Percentiles rank a stretch among this genome's conserved stretches.
Conservation (phyloP, 257 asterid species). For the Solanum appendiculatum region DNA sequence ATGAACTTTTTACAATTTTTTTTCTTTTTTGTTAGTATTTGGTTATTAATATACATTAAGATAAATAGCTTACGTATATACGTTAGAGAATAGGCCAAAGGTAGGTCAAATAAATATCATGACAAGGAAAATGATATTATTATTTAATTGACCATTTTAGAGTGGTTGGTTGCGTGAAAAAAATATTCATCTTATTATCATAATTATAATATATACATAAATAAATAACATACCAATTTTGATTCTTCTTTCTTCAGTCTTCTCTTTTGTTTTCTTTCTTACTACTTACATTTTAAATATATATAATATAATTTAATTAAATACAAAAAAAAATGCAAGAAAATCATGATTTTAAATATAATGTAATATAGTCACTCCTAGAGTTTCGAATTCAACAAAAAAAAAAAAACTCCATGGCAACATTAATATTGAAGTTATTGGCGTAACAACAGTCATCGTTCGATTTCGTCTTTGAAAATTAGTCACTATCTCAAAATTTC, state of each 20-base stretch:
- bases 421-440: background rate
- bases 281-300: background rate
- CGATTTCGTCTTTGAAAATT: background rate
- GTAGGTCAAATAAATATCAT: background rate
- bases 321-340: no score
- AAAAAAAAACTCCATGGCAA: background rate
- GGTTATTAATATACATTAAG: background rate
- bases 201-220: no score
- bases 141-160: background rate
- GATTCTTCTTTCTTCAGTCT: background rate
- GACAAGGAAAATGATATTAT: background rate
- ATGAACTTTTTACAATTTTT: background rate
- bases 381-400: background rate
- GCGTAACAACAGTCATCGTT: accelerated
- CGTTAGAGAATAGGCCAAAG: background rate
- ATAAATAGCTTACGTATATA: background rate
- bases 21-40: background rate
- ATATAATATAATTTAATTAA: background rate
- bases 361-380: no score
- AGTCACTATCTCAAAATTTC: background rate
- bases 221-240: background rate
- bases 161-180: background rate
- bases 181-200: background rate
- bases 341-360: no score
- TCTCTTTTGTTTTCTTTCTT: background rate